Evolutionary conservation across 495 filamentous ascomycete genomes (phyloP), one percentile per base, ranked within the genome.

Genomic region (Lasiosphaeria hispida): DNA sequence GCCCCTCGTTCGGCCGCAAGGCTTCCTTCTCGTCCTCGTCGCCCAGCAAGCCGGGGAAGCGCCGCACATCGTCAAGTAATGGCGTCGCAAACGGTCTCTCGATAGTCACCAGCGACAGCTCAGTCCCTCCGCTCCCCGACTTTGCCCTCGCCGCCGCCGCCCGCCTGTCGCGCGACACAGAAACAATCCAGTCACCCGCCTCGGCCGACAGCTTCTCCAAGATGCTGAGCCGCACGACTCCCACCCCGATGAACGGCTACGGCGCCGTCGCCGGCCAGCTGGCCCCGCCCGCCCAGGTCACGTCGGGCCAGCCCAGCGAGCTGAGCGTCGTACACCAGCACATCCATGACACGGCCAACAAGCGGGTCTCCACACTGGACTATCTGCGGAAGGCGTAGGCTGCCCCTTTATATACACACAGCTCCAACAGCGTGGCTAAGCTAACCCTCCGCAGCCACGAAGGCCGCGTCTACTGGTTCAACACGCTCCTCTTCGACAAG

Each of bases 381-480:
- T 99, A 97, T 63, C 72, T 99, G 48, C 83, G 91, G 50, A 96
- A 95, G 75, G 87, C 90, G 89, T 96, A 73, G 72, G 88, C 44
- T 18, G 41, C 52, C 60, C 45, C 42, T 19, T 61, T 38, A 14
- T 38, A 34, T 36, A 45, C 30, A 33, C 15, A 9, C 7, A 39
- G 36, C 42, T 45, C 34, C 10, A 3, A 30, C 34, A 23, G 7
- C 10, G n/a, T 0, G 10, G 17, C 3, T 18, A 9, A 4, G 48
- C 68, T 70, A 42, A 73, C 52, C 10, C 42, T 17, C 2, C 37
- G 37, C 64, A 96, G 91, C 18, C 89, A 96, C 62, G 91, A 96
- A 75, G 93, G 95, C 48, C 87, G 88, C 50, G 85, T 96, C 18
- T 97, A 96, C 76, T 97, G 93, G 92, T 96, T 96, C 73, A 96